Evolutionary conservation across 1,284 basidiomycete genomes (phyloP).

Genomic region (Naganishia albida): DNA sequence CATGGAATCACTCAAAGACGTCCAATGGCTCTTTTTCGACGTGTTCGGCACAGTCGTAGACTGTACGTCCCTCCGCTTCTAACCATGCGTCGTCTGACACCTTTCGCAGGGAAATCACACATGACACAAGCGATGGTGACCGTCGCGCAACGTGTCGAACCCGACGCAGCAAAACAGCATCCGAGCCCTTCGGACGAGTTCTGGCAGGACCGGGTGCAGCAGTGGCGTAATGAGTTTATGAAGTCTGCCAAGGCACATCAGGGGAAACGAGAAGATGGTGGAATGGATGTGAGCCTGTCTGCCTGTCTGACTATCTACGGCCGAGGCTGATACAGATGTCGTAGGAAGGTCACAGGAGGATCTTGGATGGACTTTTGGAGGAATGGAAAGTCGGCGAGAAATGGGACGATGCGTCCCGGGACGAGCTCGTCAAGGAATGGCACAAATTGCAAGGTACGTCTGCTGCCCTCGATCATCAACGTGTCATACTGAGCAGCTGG

Average conservation of each 20-base stretch:
- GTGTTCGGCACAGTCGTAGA: constrained; percentile 47
- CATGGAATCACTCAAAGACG: constrained; percentile 20
- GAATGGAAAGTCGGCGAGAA: constrained; percentile 23
- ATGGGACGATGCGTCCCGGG: constrained; percentile 25
- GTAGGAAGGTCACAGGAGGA: constrained; percentile 26
- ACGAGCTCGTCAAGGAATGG: constrained; percentile 31
- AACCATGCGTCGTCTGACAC: not conserved
- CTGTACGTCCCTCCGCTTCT: constrained; percentile 37
- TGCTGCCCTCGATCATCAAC: constrained; percentile 4
- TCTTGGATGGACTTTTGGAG: constrained; percentile 26
- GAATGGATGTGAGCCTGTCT: constrained; percentile 31
- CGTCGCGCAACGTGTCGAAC: constrained; percentile 19
- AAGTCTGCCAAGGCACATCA: constrained; percentile 6
- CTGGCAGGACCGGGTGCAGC: constrained; percentile 32
- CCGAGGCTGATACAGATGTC: too few species aligned
- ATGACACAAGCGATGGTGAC: constrained; percentile 18
- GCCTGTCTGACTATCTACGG: too few species aligned
- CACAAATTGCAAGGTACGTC: constrained; percentile 28
- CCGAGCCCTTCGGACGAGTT: constrained; percentile 8
- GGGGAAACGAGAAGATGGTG: constrained; percentile 29
- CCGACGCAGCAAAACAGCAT: constrained; percentile 9
- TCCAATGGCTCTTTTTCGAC: constrained; percentile 42
- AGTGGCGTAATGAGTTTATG: constrained; percentile 32
- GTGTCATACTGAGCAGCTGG: too few species aligned
- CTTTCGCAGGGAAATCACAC: constrained; percentile 25